Conservation (phyloP, 768 basidiomycete species). For the Naganishia kalamii region DNA sequence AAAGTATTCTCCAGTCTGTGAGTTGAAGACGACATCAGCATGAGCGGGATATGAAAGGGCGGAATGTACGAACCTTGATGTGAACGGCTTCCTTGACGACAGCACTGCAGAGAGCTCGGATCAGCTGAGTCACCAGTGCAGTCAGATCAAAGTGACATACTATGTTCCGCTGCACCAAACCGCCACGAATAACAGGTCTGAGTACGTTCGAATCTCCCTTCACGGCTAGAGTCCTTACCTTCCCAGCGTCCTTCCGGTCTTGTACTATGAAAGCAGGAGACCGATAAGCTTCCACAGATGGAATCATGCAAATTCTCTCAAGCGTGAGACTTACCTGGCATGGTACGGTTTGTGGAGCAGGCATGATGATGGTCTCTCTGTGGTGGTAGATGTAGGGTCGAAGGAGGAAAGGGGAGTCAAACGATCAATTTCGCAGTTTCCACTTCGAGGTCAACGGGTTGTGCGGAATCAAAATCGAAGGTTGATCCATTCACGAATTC, state of each 20-base stretch:
- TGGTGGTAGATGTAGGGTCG: too few species aligned
- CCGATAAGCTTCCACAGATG: conserved; percentile 34
- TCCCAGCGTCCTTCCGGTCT: conserved; percentile 45
- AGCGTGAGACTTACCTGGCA: conserved; percentile 37
- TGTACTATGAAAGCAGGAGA: conserved; percentile 28
- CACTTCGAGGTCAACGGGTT: too few species aligned
- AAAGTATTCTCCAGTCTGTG: conserved; percentile 77
- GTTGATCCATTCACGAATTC: too few species aligned
- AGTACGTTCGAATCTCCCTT: neutral
- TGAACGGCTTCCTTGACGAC: conserved; percentile 71
- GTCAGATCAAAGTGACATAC: conserved; percentile 21
- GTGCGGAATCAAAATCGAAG: too few species aligned
- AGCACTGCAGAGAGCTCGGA: conserved; percentile 29
- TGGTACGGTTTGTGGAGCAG: conserved; percentile 39
- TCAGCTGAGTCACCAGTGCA: neutral
- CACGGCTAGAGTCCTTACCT: conserved; percentile 32
- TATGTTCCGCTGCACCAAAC: conserved; percentile 92
- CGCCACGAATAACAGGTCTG: conserved; percentile 34
- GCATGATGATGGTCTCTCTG: too few species aligned
- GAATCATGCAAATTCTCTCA: neutral
- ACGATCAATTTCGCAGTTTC: too few species aligned
- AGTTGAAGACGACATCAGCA: neutral
- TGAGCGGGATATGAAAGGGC: neutral
- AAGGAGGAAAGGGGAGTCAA: too few species aligned
- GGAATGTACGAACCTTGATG: conserved; percentile 51